Evolutionary conservation across 805 yeast species (phyloP), one percentile per base, ranked within the genome.

Genomic region (Metschnikowia koreensis): DNA sequence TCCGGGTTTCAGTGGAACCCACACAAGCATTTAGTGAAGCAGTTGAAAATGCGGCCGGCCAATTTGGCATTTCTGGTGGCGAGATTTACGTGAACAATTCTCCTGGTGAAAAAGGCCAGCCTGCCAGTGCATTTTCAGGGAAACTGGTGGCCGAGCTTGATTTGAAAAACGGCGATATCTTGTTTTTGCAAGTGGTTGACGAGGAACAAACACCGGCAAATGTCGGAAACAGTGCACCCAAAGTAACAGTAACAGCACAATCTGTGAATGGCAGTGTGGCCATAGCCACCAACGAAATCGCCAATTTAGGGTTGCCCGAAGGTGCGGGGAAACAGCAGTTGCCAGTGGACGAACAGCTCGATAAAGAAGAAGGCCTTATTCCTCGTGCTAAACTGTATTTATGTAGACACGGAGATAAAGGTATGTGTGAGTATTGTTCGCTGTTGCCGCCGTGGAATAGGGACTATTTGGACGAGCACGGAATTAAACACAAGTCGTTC

Each of bases 381-480:
- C 68, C 77, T 29, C 78, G 99, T 34, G 69, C 74, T 37, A 77
- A 74, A 56, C 81, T 89, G 1, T 60, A 67, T 2, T 72, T 91
- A 55, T 93, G 99, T 68, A 81, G 85, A 53, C 99, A 94, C 66
- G 87, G 93, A 2, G 93, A 85, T 38, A 86, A 86, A 60, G 99
- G 98, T 1, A 94, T 94, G 98, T 94, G 99, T 68, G 99, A 94
- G 64, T 90, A 91, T 65, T 94, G 98, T 67, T 83, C 96, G 34
- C 97, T 98, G 0, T 71, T 94, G 47, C 97, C 97, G 36, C 98
- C 99, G 2, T 94, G 93, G 89, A 97, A 94, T 67, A 79, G 78
- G 56, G 81, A 77, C 22, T 93, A 91, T 66, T 85, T 84, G 57
- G 81, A 81, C 45, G 86, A 83, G 55, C 76, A 91, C 55, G 83